Conservation (phyloP, 2,329 filamentous ascomycete genomes). For the Pyricularia pennisetigena region DNA sequence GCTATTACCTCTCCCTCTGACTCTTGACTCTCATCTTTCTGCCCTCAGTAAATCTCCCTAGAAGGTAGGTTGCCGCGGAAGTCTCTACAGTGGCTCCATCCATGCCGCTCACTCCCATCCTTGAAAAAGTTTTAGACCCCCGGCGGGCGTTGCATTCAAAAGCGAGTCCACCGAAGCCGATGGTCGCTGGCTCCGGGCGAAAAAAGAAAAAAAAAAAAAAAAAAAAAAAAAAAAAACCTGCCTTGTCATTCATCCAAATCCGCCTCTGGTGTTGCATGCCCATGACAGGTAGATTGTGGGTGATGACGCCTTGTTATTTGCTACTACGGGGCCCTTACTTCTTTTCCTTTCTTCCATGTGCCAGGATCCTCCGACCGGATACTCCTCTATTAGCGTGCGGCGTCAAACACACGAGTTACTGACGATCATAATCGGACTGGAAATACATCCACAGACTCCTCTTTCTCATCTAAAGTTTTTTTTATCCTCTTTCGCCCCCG, state of each 20-base stretch:
- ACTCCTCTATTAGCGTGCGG: not conserved
- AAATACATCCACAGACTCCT: not conserved
- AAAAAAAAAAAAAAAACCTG: not conserved
- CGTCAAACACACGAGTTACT: not conserved
- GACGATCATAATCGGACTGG: not conserved
- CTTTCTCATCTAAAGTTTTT: not conserved
- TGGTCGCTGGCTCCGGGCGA: not conserved
- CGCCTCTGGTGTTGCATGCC: not conserved
- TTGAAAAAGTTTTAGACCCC: not conserved
- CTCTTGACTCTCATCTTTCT: not conserved
- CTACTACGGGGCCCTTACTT: not conserved
- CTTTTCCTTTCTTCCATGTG: not conserved
- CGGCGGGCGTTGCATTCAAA: not conserved
- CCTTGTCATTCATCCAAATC: not conserved
- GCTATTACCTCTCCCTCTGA: not conserved
- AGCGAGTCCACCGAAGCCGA: not conserved
- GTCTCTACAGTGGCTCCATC: not conserved
- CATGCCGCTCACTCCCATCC: not conserved
- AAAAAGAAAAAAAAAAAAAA: too few relatives aligned
- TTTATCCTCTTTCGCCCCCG: not conserved
- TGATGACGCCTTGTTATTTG: not conserved
- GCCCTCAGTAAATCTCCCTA: not conserved
- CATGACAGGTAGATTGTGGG: not conserved
- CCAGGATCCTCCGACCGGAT: not conserved
- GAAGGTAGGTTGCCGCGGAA: not conserved